Conservation (phyloP, 306 rosid genomes). For the Leucaena leucocephala region DNA sequence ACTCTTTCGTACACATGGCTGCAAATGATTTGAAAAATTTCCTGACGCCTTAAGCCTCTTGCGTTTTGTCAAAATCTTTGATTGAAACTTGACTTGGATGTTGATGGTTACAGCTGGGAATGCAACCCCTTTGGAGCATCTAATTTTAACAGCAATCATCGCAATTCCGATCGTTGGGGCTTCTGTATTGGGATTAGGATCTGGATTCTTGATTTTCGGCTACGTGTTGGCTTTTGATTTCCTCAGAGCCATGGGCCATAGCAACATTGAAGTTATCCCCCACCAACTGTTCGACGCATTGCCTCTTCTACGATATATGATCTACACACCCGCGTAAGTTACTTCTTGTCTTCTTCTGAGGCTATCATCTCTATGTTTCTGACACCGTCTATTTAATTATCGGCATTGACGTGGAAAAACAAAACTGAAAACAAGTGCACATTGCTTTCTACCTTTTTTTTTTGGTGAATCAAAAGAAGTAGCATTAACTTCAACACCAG, state of each 20-base stretch:
- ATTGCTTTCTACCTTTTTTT: slow-evolving; percentile 18
- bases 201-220: slow-evolving; percentile 51
- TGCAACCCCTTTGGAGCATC: slow-evolving; percentile 75
- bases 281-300: slow-evolving; percentile 55
- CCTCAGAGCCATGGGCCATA: slow-evolving; percentile 79
- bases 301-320: slow-evolving; percentile 67
- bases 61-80: background rate
- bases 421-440: background rate
- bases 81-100: background rate
- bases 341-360: background rate
- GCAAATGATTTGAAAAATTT: background rate
- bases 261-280: slow-evolving; percentile 76
- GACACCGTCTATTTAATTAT: slow-evolving; percentile 17
- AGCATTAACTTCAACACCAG: slow-evolving; percentile 32
- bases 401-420: background rate
- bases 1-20: background rate
- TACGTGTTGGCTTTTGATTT: slow-evolving; percentile 71
- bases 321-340: slow-evolving; percentile 92
- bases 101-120: slow-evolving; percentile 67
- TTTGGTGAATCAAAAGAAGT: slow-evolving; percentile 23
- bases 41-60: background rate
- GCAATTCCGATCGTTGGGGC: slow-evolving; percentile 77
- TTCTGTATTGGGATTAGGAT: slow-evolving; percentile 70
- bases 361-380: background rate
- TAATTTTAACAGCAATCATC: slow-evolving; percentile 50